Base-by-base conservation (phyloP, 305 asterid species). In the Fraxinus latifolia region DNA sequence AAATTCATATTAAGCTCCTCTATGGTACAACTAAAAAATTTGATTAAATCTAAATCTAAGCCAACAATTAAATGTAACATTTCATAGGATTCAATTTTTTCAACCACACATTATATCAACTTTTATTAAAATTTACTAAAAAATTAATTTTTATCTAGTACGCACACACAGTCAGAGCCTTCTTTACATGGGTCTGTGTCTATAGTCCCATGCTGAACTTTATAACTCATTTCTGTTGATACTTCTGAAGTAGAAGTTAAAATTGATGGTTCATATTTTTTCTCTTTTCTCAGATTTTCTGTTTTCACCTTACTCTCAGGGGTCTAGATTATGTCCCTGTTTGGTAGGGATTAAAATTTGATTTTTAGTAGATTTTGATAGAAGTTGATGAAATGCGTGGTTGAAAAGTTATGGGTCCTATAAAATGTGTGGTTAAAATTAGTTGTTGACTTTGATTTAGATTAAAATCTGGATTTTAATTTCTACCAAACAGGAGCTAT, bases 151-250 rank as follows among this genome's bases (percentile, higher is more conserved):
- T 44, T 44, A 44, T 44, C 55, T 44, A 65, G 17, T 25, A 68
- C 5, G 17, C 75, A 29, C 21, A 23, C 72, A 25, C 32, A 11
- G 3, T 2, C 33, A 27, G 32, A 65, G 32, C 67, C 17, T 65
- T 65, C 73, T 27, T 55, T 65, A 27, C 17, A 4, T 11, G 17
- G 34, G 34, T 65, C 73, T 25, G 32, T 65, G 36, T 77, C 3
- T 81, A 25, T 79, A 77, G 29, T 44, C 79, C 79, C 58, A 78
- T 68, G 74, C 78, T 62, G 67, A 55, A 70, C 37, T 71, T 71
- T 39, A 71, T n/a, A 31, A 14, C 0, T 67, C 37, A 27, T 29
- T 67, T 67, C 37, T 25, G 37, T 25, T 31, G 17, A 33, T 4
- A 8, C 39, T 27, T 33, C 15, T 73, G 65, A 15, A 65, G 70